phyloP scores from a whole-genome alignment of 352 stramenopile genomes.

The Elongisporangium anandrum region DNA sequence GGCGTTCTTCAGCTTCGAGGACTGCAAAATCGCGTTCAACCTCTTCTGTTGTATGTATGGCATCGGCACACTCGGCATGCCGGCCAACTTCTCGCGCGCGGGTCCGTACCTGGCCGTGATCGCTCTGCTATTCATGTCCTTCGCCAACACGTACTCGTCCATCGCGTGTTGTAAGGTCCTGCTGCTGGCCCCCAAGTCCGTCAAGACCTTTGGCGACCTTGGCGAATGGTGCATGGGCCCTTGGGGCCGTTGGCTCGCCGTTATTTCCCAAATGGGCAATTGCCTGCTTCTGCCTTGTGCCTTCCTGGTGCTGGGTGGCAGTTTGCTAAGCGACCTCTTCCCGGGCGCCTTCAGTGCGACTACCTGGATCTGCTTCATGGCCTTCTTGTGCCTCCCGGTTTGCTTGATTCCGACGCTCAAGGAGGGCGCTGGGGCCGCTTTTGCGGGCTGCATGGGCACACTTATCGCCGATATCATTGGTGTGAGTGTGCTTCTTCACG shows the following conservation, averaged over 20 bases:
- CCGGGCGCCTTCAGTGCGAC: too few relatives aligned
- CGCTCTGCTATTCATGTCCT: slow-evolving; percentile 54
- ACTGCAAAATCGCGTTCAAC: slow-evolving; percentile 59
- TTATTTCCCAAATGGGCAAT: too few relatives aligned
- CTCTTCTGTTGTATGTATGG: slow-evolving; percentile 65
- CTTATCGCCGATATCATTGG: slow-evolving; percentile 50
- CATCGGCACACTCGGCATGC: slow-evolving; percentile 55
- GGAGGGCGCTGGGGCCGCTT: too few relatives aligned
- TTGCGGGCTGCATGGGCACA: too few relatives aligned
- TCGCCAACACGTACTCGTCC: slow-evolving; percentile 56
- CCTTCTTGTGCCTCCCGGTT: too few relatives aligned
- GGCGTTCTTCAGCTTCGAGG: slow-evolving; percentile 52
- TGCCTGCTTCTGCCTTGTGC: too few relatives aligned
- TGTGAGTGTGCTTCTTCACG: slow-evolving; percentile 30
- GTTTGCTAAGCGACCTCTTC: too few relatives aligned
- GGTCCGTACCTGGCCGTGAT: slow-evolving; percentile 32
- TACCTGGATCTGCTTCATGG: too few relatives aligned
- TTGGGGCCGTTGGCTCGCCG: too few relatives aligned
- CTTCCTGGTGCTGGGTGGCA: too few relatives aligned
- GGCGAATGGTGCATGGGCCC: slow-evolving; percentile 69
- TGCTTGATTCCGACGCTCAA: too few relatives aligned
- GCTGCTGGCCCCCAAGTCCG: slow-evolving; percentile 42
- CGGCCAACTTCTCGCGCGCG: too few relatives aligned
- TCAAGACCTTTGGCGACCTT: slow-evolving; percentile 60
- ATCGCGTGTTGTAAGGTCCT: slow-evolving; percentile 53